Conservation (phyloP, 2,329 filamentous ascomycete species). For the Xylaria sp. region DNA sequence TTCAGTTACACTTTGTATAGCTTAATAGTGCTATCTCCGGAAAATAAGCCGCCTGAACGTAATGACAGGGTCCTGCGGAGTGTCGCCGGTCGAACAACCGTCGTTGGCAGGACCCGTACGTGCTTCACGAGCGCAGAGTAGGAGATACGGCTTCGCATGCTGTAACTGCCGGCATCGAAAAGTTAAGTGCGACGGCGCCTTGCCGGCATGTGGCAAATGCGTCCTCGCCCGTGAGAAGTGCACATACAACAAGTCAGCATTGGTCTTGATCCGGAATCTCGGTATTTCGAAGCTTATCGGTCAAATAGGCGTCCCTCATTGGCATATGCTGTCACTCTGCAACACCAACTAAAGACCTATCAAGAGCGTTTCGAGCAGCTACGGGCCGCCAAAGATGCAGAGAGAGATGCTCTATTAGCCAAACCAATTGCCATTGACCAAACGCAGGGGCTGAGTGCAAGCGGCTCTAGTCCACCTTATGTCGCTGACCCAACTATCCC, state of each 20-base stretch:
- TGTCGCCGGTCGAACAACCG: neutral
- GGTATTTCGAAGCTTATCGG: constrained; percentile 7
- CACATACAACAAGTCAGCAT: constrained; percentile 1
- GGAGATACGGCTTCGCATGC: constrained; percentile 14
- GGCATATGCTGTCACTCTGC: constrained; percentile 6
- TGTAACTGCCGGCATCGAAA: constrained; percentile 14
- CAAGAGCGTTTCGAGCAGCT: constrained; percentile 1
- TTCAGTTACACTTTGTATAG: neutral
- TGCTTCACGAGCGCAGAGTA: neutral
- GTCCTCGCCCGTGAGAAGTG: neutral
- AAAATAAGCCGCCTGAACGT: neutral
- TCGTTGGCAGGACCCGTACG: neutral
- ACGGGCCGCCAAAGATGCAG: neutral
- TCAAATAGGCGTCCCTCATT: constrained; percentile 11
- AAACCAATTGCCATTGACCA: neutral
- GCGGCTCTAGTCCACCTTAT: neutral
- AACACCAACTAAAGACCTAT: constrained; percentile 13
- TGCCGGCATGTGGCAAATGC: constrained; percentile 9
- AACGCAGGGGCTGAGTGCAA: neutral
- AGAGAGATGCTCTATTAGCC: neutral
- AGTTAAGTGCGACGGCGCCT: constrained; percentile 12
- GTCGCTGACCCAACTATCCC: neutral
- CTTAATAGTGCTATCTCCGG: neutral
- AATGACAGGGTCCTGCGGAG: neutral
- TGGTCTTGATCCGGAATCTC: neutral